phyloP scores from a whole-genome alignment of 106 monocot genomes.

The Dendrobium chrysotoxum region DNA sequence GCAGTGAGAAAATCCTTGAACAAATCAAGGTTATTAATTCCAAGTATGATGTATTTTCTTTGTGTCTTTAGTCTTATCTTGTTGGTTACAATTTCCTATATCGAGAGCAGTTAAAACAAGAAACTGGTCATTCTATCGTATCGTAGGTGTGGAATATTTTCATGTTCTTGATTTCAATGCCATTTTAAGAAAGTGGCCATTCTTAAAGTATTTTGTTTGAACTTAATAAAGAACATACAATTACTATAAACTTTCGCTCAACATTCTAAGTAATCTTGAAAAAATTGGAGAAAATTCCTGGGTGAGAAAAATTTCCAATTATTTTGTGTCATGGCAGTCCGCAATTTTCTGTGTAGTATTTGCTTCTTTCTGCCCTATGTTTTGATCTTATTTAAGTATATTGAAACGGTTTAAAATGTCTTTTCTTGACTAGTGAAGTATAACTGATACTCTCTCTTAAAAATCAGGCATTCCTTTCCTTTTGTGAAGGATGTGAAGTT shows the following conservation, averaged over 20 bases:
- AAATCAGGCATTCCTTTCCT: conserved; percentile 78
- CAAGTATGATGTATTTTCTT: no score
- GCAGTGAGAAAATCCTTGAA: no score
- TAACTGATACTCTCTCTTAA: conserved; percentile 8
- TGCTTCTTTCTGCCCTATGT: background rate
- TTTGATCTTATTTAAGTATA: background rate
- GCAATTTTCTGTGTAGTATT: background rate
- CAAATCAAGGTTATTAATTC: no score
- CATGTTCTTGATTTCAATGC: background rate
- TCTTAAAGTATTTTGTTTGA: background rate
- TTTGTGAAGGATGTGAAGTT: conserved; percentile 98
- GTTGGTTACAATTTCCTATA: background rate
- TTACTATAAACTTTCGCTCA: background rate
- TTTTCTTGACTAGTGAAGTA: background rate
- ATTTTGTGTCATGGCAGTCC: background rate
- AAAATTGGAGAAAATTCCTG: background rate
- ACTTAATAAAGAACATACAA: background rate
- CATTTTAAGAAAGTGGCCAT: background rate
- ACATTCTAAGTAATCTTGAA: background rate
- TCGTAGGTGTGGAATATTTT: background rate
- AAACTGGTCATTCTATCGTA: background rate
- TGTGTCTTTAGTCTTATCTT: no score
- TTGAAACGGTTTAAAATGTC: background rate
- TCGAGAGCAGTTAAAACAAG: background rate
- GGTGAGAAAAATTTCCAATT: background rate